Conservation (phyloP, 306 rosid species). For the Vicia faba region DNA sequence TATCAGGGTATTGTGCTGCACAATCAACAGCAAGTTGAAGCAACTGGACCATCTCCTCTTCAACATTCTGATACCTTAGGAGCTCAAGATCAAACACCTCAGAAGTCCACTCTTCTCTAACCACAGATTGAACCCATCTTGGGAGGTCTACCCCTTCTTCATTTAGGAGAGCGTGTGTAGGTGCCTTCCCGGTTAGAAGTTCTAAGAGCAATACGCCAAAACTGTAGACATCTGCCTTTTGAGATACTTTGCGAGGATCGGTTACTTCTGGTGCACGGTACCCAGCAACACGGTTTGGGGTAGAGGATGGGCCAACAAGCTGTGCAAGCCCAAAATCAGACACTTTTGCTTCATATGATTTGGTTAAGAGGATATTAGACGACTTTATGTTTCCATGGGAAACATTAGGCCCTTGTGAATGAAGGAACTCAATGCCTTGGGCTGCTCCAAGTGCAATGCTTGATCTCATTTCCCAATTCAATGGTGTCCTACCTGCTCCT, state of each 20-base stretch:
- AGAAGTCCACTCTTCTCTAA: slow-evolving; percentile 72
- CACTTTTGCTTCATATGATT: slow-evolving; percentile 60
- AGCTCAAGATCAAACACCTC: slow-evolving; percentile 73
- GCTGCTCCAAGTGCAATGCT: slow-evolving; percentile 73
- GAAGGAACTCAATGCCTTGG: slow-evolving; percentile 64
- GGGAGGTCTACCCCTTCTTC: slow-evolving; percentile 80
- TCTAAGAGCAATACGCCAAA: slow-evolving; percentile 73
- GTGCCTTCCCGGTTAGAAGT: slow-evolving; percentile 75
- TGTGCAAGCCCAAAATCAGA: slow-evolving; percentile 75
- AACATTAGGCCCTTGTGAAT: slow-evolving; percentile 59
- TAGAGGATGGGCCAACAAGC: slow-evolving; percentile 61
- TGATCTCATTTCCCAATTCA: slow-evolving; percentile 68
- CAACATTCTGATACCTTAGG: slow-evolving; percentile 61
- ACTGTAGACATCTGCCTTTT: slow-evolving; percentile 75
- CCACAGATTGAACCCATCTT: slow-evolving; percentile 76
- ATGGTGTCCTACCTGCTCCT: slow-evolving; percentile 68
- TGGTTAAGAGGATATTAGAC: slow-evolving; percentile 63
- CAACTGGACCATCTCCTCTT: slow-evolving; percentile 75
- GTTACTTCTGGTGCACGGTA: slow-evolving; percentile 77
- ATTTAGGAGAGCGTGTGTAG: slow-evolving; percentile 58
- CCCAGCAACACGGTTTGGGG: slow-evolving; percentile 65
- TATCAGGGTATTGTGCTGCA: slow-evolving; percentile 65
- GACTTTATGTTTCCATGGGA: slow-evolving; percentile 77
- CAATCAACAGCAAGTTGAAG: slow-evolving; percentile 75
- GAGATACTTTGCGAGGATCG: slow-evolving; percentile 67